These are phyloP conservation scores for Alternaria sp. DNA, from an alignment of 2,329 filamentous ascomycete species.

Conservation along the genomic window DNA sequence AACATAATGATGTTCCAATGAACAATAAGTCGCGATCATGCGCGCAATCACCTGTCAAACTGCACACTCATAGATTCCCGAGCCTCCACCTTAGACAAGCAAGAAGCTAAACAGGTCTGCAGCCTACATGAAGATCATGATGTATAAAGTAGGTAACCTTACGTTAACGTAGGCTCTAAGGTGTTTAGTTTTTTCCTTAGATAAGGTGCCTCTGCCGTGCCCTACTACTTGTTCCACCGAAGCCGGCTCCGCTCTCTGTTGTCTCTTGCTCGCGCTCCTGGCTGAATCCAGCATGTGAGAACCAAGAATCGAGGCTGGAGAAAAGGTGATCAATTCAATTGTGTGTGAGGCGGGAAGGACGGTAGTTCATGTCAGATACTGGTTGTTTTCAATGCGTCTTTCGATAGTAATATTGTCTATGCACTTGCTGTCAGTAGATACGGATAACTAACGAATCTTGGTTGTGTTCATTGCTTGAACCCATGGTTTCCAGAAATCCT, in stretches of 20 bases:
- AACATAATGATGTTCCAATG: background rate
- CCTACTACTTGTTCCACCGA: background rate
- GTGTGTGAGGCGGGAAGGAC: background rate
- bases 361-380: background rate
- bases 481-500: conserved; percentile 61
- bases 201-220: background rate
- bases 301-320: background rate
- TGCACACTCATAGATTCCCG: background rate
- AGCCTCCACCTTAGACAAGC: background rate
- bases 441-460: conserved; percentile 6
- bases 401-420: background rate
- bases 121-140: background rate
- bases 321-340: background rate
- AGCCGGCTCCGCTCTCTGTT: background rate
- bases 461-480: conserved; percentile 50
- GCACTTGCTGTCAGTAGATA: background rate
- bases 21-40: conserved; percentile 8
- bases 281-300: background rate
- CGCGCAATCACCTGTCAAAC: conserved; percentile 55
- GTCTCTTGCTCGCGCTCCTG: background rate
- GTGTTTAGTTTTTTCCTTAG: background rate
- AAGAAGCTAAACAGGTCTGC: background rate
- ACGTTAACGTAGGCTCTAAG: background rate
- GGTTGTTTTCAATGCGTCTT: background rate
- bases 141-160: background rate